Percentiles rank a stretch among this genome's conserved stretches.
These are phyloP conservation scores for Parastagonospora avenae DNA, from an alignment of 2,329 filamentous ascomycete genomes.

Conservation along the genomic window DNA sequence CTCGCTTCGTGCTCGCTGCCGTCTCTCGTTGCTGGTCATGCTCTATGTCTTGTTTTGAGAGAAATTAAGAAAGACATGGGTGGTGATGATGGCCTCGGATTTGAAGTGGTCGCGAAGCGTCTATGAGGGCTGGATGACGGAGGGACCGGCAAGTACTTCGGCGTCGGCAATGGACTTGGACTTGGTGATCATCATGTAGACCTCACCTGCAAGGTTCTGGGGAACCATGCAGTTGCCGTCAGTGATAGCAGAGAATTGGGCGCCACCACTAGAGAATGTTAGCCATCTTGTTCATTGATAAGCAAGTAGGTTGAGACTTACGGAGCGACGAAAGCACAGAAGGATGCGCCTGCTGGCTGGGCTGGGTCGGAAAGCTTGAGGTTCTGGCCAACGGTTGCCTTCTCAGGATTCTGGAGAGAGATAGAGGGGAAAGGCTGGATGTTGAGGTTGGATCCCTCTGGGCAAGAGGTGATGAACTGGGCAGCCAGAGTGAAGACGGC, in stretches of 20 bases:
- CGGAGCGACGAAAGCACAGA: conserved; percentile 72
- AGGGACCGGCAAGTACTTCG: conserved; percentile 65
- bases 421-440: conserved; percentile 67
- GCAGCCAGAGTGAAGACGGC: conserved; percentile 76
- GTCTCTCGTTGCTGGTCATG: conserved; percentile 1
- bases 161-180: conserved; percentile 38
- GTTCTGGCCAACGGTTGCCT: conserved; percentile 47
- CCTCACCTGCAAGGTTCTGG: conserved; percentile 65
- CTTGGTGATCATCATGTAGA: conserved; percentile 70
- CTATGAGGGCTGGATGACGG: conserved; percentile 47
- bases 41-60: not conserved
- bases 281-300: conserved; percentile 13
- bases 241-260: conserved; percentile 62
- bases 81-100: conserved; percentile 1
- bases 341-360: conserved; percentile 54
- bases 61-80: conserved; percentile 5
- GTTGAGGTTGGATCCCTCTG: conserved; percentile 65
- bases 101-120: conserved; percentile 5
- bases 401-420: conserved; percentile 58
- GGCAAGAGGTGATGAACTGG: conserved; percentile 74
- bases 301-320: conserved; percentile 43
- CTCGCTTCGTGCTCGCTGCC: conserved; percentile 8
- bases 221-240: conserved; percentile 65
- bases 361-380: conserved; percentile 45
- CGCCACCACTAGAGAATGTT: conserved; percentile 38